Percentiles rank a stretch among this genome's conserved stretches.
These are phyloP conservation scores for Candida sanyaensis DNA, from an alignment of 1,139 yeast species.

Conservation along the genomic window DNA sequence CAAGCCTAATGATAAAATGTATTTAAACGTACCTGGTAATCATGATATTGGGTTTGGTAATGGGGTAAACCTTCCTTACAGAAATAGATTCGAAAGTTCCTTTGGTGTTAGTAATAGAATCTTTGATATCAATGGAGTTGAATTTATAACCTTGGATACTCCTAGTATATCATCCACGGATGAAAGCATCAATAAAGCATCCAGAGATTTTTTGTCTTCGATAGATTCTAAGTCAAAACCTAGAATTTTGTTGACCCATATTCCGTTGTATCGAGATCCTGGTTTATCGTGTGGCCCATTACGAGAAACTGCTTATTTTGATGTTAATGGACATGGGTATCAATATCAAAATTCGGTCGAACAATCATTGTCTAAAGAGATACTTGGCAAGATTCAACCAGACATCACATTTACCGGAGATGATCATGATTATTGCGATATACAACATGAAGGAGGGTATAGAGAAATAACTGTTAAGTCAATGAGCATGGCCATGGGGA, in stretches of 20 bases:
- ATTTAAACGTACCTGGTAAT: conserved; percentile 49
- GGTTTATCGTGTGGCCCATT: conserved; percentile 42
- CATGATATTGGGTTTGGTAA: conserved; percentile 60
- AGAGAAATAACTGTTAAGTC: conserved; percentile 57
- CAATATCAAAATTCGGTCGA: conserved; percentile 59
- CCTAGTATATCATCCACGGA: conserved; percentile 41
- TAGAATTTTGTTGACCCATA: conserved; percentile 47
- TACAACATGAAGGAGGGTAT: conserved; percentile 29
- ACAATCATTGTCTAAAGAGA: conserved; percentile 54
- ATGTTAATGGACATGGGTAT: conserved; percentile 39
- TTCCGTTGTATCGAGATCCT: conserved; percentile 48
- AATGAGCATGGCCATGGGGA: conserved; percentile 64
- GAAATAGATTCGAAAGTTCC: conserved; percentile 35
- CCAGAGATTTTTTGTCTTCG: conserved; percentile 29
- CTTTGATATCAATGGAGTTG: conserved; percentile 37
- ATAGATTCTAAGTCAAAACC: conserved; percentile 21
- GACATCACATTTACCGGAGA: conserved; percentile 83
- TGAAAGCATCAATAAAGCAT: conserved; percentile 25
- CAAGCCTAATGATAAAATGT: conserved; percentile 7
- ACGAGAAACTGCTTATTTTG: conserved; percentile 34
- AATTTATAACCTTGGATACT: conserved; percentile 47
- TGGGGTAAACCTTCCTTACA: conserved; percentile 40
- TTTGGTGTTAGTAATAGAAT: conserved; percentile 46
- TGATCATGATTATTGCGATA: conserved; percentile 81
- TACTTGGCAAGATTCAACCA: conserved; percentile 64